These are phyloP conservation scores for Rachicladosporium sp. DNA, from an alignment of 2,329 filamentous ascomycete genomes.

Conservation along the genomic window DNA sequence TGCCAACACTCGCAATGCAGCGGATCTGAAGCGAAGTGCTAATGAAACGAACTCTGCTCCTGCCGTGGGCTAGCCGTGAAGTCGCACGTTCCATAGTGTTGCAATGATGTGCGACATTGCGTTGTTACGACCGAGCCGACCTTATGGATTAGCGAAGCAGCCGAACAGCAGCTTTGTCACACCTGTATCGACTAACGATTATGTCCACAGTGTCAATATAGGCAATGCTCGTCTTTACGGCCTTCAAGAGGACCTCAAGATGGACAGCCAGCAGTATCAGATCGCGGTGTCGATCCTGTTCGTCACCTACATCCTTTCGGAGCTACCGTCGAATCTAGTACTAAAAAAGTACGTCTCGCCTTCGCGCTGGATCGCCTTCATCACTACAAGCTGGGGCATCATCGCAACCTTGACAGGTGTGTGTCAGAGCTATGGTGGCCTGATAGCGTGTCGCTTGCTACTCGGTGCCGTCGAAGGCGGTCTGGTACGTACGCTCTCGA, in stretches of 20 bases:
- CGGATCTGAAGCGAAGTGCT: background rate
- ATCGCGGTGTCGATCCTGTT: conserved; percentile 10
- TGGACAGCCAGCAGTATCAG: conserved; percentile 28
- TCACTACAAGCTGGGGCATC: conserved; percentile 25
- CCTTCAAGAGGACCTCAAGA: conserved; percentile 35
- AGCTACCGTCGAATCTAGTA: conserved; percentile 35
- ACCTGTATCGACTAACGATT: background rate
- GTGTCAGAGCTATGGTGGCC: conserved; percentile 27
- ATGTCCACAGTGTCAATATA: conserved; percentile 30
- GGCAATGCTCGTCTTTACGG: conserved; percentile 26
- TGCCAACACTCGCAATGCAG: background rate
- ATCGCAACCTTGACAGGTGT: conserved; percentile 38
- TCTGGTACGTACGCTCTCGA: conserved; percentile 5
- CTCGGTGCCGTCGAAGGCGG: conserved; percentile 16
- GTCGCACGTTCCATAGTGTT: background rate
- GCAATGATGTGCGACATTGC: background rate
- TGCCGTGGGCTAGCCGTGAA: background rate
- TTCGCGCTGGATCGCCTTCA: conserved; percentile 17
- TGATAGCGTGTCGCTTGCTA: conserved; percentile 27
- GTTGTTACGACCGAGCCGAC: background rate
- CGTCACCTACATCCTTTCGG: conserved; percentile 28
- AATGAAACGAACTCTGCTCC: too few species aligned
- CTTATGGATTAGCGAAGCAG: background rate
- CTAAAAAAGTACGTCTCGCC: conserved; percentile 37
- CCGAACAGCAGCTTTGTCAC: conserved; percentile 2